phyloP scores from a whole-genome alignment of 2,329 filamentous ascomycete genomes.

The Orbilia blumenaviensis region DNA sequence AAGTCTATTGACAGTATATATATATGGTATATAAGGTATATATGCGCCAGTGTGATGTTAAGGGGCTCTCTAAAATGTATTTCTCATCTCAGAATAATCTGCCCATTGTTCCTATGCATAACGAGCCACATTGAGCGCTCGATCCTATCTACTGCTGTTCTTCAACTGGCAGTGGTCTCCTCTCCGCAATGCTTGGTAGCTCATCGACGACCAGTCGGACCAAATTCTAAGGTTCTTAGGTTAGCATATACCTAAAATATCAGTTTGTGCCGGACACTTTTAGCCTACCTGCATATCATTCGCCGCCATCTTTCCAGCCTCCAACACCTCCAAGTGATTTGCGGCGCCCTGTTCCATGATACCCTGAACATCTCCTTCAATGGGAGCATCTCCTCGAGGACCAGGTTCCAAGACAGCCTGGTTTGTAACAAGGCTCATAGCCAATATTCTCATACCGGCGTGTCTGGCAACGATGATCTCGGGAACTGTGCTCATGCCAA shows the following conservation, averaged over 20 bases:
- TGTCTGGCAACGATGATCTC: slow-evolving; percentile 74
- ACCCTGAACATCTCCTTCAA: slow-evolving; percentile 65
- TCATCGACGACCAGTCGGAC: slow-evolving; percentile 49
- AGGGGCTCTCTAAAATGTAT: too few species aligned
- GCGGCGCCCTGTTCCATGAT: slow-evolving; percentile 70
- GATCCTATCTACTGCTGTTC: slow-evolving; percentile 36
- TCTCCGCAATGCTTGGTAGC: slow-evolving; percentile 37
- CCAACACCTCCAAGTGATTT: slow-evolving; percentile 72
- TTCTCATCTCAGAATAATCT: too few species aligned
- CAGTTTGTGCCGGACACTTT: neutral
- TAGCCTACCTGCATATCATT: slow-evolving; percentile 69
- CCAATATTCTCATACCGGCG: slow-evolving; percentile 70
- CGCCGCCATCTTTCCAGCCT: slow-evolving; percentile 69
- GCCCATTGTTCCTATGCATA: too few species aligned
- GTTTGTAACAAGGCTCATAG: slow-evolving; percentile 74
- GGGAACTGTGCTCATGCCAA: slow-evolving; percentile 76
- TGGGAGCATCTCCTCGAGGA: slow-evolving; percentile 68
- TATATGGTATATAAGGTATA: too few species aligned
- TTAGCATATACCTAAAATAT: neutral
- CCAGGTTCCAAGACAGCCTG: slow-evolving; percentile 70
- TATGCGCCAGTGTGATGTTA: too few species aligned
- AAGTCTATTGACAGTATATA: too few species aligned
- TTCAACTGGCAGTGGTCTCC: slow-evolving; percentile 27
- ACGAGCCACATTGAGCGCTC: too few species aligned
- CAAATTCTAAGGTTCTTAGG: slow-evolving; percentile 14